These are phyloP conservation scores for Apostasia ramifera DNA, from an alignment of 106 monocot genomes.

Conservation along the genomic window DNA sequence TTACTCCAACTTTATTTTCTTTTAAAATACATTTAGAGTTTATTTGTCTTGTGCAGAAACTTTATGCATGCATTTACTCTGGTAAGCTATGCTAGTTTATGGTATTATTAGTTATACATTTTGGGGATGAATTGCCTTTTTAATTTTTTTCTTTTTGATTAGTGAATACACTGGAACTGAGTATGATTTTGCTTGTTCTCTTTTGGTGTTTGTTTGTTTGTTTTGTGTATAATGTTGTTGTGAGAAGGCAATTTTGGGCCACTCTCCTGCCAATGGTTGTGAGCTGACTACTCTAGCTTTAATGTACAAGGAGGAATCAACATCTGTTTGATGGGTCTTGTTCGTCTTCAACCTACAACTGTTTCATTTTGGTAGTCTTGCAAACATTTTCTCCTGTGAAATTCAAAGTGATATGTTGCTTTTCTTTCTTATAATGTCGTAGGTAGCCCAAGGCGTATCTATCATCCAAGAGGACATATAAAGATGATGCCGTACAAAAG, in stretches of 20 bases:
- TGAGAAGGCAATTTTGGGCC: conserved; percentile 86
- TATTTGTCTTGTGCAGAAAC: conserved; percentile 6
- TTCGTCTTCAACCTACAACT: conserved; percentile 45
- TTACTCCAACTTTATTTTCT: background rate
- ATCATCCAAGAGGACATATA: conserved; percentile 21
- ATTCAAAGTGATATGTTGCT: conserved; percentile 15
- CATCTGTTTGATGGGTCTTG: conserved; percentile 75
- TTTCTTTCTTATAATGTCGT: conserved; percentile 21
- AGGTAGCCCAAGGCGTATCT: conserved; percentile 14
- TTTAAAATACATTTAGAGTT: background rate
- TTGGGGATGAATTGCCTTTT: background rate
- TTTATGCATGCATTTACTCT: conserved; percentile 21
- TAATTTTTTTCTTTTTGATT: conserved; percentile 16
- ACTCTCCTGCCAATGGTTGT: conserved; percentile 78
- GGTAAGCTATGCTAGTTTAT: conserved; percentile 23
- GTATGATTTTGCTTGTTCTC: conserved; percentile 66
- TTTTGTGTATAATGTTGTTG: conserved; percentile 65
- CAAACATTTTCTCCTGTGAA: conserved; percentile 31
- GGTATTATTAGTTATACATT: conserved; percentile 4
- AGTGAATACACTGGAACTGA: conserved; percentile 61
- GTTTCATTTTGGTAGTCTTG: conserved; percentile 54
- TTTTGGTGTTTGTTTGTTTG: conserved; percentile 90
- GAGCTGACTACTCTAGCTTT: conserved; percentile 68
- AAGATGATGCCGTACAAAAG: conserved; percentile 21
- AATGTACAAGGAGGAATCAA: conserved; percentile 58